These are phyloP conservation scores for Endocalyx cinctus DNA, from an alignment of 2,329 filamentous ascomycete genomes.

Conservation along the genomic window DNA sequence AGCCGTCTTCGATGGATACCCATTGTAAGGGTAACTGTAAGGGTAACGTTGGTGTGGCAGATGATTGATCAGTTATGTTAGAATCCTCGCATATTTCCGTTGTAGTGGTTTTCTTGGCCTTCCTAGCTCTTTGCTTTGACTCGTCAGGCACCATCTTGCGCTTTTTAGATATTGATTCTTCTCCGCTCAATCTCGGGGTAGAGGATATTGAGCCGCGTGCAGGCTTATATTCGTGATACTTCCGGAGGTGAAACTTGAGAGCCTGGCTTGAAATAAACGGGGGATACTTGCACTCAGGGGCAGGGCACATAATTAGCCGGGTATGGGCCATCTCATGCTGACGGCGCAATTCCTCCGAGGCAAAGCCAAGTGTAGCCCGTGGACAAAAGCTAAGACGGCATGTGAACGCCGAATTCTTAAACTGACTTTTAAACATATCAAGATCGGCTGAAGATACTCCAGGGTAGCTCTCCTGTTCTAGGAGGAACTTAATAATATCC, in stretches of 20 bases:
- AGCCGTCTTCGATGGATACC: no score
- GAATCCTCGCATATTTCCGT: no score
- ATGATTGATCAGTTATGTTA: no score
- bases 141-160: no score
- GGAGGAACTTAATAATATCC: neutral
- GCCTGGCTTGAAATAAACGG: slow-evolving; percentile 1
- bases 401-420: slow-evolving; percentile 3
- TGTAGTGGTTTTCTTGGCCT: no score
- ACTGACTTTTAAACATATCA: slow-evolving; percentile 3
- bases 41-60: no score
- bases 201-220: slow-evolving; percentile 1
- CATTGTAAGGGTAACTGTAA: no score
- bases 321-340: slow-evolving; percentile 4
- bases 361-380: slow-evolving; percentile 3
- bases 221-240: slow-evolving; percentile 1
- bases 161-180: no score
- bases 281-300: slow-evolving; percentile 4
- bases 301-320: slow-evolving; percentile 1
- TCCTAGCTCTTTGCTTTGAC: no score
- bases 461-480: slow-evolving; percentile 1
- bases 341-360: slow-evolving; percentile 2
- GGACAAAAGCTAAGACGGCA: slow-evolving; percentile 5
- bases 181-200: no score
- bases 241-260: slow-evolving; percentile 2
- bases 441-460: slow-evolving; percentile 1